phyloP scores from a whole-genome alignment of 257 asterid species.

The Jacaranda mimosifolia region DNA sequence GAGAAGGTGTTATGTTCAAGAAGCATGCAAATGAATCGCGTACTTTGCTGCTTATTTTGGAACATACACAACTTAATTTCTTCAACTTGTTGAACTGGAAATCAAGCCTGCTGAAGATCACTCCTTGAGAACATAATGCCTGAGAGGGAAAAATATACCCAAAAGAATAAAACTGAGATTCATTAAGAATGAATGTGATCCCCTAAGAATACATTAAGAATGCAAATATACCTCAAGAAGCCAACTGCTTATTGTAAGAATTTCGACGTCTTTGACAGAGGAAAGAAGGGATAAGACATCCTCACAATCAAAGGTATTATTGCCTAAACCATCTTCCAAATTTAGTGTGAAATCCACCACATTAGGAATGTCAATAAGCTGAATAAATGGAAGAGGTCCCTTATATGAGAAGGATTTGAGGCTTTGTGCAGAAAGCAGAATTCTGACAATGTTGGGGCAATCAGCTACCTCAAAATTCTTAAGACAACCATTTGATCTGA shows the following conservation, averaged over 20 bases:
- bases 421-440: constrained; percentile 19
- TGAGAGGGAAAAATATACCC: neutral
- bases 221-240: constrained; percentile 47
- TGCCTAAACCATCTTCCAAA: constrained; percentile 35
- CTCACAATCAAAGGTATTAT: constrained; percentile 34
- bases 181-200: no score
- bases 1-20: constrained; percentile 33
- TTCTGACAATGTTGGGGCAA: constrained; percentile 23
- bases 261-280: constrained; percentile 38
- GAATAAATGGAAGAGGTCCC: constrained; percentile 24
- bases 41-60: constrained; percentile 21
- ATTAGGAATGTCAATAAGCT: constrained; percentile 21
- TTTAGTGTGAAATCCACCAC: constrained; percentile 4
- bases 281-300: constrained; percentile 34
- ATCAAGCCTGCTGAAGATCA: constrained; percentile 33
- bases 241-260: constrained; percentile 42
- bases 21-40: constrained; percentile 37
- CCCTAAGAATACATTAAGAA: neutral
- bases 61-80: neutral
- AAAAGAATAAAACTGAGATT: no score
- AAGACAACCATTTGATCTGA: neutral
- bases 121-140: constrained; percentile 33
- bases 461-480: constrained; percentile 21
- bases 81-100: constrained; percentile 33
- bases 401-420: constrained; percentile 28